Base-by-base conservation (phyloP, 1,284 basidiomycete genomes). In the Blastosporella zonata region DNA sequence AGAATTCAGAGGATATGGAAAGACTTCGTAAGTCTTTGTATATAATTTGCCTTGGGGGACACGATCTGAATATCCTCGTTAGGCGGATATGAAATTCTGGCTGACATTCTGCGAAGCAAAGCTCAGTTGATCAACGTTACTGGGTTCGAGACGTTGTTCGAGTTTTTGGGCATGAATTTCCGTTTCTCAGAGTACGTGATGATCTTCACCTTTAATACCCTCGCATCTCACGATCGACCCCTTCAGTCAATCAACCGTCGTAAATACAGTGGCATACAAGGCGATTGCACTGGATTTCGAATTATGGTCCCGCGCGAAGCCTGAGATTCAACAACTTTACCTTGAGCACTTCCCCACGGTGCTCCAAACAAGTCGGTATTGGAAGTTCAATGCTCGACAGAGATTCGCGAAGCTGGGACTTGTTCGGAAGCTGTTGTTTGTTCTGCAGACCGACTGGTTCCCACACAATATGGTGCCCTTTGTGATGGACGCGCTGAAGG, bases 1-100 rank as follows among this genome's bases (percentile, higher is more conserved):
- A 90, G 59, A 92, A 90, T 59, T 93, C 89, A 34, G 93, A 94
- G 60, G 92, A 94, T 60, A 92, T 93, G 84, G 92, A 95, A 62
- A 73, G 84, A 28, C 70, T 93, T 38, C 81, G 90, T 89, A 60
- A 62, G 84, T 72, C 52, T 35, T 9, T 13, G 22, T 36, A n/a
- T 22, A n/a, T n/a, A n/a, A n/a, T 31, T 33, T 23, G 35, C 34
- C 18, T 31, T 35, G 20, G 33, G 36, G 8, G 21, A 22, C 20
- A 9, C 13, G 21, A 22, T 20, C 3, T 6, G 5, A 22, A 18
- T 21, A 2, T 2, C 6, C 10, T 10, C 20, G 10, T 21, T 23
- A 93, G 91, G 84, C 50, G 91, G 92, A 9, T 97, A 95, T 60
- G 93, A 97, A 49, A 83, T 94, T 28, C 74, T 97, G 3, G 82